Percentiles rank a stretch among this genome's conserved stretches.
Evolutionary conservation across 345 rosid species (phyloP).

Genomic region (Reutealis trisperma): DNA sequence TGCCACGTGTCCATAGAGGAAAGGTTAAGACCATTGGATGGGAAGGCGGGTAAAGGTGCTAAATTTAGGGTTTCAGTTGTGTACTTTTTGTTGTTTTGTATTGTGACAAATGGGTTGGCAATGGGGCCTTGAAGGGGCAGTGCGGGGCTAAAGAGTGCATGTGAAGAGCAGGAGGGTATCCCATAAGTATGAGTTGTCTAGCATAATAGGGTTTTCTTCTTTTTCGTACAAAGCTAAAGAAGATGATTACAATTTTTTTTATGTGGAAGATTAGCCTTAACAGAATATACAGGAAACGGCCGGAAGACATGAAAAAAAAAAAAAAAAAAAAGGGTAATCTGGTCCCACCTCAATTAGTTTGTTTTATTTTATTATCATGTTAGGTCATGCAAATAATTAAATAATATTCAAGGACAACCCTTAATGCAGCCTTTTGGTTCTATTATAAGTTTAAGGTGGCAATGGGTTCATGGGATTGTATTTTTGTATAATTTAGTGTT

Average conservation of each 20-base stretch:
- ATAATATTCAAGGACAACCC: not conserved
- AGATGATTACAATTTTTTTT: not conserved
- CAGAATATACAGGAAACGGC: not conserved
- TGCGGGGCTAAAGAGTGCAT: conserved; percentile 31
- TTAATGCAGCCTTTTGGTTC: no score
- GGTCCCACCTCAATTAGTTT: not conserved
- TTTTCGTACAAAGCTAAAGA: not conserved
- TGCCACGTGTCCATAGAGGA: not conserved
- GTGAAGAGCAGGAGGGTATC: conserved; percentile 31
- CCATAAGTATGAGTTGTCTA: conserved; percentile 39
- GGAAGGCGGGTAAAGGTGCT: no score
- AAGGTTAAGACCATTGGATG: not conserved
- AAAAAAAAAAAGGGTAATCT: not conserved
- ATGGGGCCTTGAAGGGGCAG: no score
- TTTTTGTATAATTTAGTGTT: no score
- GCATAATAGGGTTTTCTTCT: conserved; percentile 11
- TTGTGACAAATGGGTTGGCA: no score
- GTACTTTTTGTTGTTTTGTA: not conserved
- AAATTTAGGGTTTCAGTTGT: no score
- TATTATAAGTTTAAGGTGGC: no score
- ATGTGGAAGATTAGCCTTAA: no score
- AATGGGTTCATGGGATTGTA: no score
- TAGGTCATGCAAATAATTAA: not conserved
- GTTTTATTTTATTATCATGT: not conserved
- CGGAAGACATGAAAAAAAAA: no score